Evolutionary conservation across 2,329 filamentous ascomycete species (phyloP), one percentile per base, ranked within the genome.

Genomic region (Aspergillus nomiae): DNA sequence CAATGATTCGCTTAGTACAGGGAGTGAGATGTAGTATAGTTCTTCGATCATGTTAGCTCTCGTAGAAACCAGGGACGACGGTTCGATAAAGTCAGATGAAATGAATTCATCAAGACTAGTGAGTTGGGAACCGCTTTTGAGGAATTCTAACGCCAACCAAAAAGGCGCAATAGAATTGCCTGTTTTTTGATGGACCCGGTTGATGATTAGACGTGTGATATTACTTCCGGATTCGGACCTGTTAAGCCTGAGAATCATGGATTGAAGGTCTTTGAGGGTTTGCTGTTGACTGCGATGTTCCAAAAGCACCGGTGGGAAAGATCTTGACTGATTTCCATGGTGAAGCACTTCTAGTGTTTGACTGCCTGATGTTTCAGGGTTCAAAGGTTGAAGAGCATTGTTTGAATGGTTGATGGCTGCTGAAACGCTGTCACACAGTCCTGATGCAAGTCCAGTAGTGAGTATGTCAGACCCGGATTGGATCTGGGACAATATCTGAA

Each of bases 71-170:
- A 72, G 58, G 11, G 69, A 62, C 28, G 71, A 63, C 43, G 69
- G 66, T 12, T 80, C 77, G 10, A 77, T 61, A 26, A 76, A 71
- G 26, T 80, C 74, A 28, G 84, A 81, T 86, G 78, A 69, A 89
- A 96, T 77, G 45, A 95, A 87, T 45, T 89, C 86, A 62, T 91
- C 88, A 5, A 92, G 75, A 8, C 86, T 79, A 19, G 83, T 81
- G 2, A 81, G 77, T 4, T 78, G 75, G 21, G 87, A 80, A 9
- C 84, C 82, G 4, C 85, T 83, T 71, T 89, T 88, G 10, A 94
- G 77, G 1, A 94, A 83, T 68, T 91, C 87, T 61, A 94, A 87
- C 0, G 90, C 86, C 3, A 97, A 81, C 94, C 94, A 97, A 69
- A 92, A 91, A 3, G 89, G 87, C 14, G 92, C 87, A 30, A 94